Conservation (phyloP, 371 early-diverging fungal genomes). For the Saksenaea oblongispora region DNA sequence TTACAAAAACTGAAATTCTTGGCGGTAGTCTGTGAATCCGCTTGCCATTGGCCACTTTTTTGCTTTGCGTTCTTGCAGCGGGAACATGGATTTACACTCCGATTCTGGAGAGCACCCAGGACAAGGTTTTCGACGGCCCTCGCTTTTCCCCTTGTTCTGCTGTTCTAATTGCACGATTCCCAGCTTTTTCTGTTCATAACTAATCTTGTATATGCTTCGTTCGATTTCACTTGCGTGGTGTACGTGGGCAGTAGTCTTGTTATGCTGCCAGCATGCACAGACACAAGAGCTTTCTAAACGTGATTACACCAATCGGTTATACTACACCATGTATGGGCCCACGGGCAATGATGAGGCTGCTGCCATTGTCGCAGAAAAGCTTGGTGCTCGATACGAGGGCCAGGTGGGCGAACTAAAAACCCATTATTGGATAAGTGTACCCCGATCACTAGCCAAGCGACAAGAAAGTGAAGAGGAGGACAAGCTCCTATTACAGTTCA, state of each 20-base stretch:
- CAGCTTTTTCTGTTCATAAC: background rate
- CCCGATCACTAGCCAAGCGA: slow-evolving; percentile 21
- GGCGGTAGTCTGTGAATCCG: no score
- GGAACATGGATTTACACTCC: background rate
- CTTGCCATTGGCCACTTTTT: no score
- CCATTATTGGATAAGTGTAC: slow-evolving; percentile 63
- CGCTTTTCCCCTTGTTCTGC: background rate
- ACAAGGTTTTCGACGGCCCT: background rate
- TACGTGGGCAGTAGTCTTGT: background rate
- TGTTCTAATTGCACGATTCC: background rate
- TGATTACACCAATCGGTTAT: slow-evolving; percentile 39
- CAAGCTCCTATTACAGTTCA: slow-evolving; percentile 12
- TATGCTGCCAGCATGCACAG: slow-evolving; percentile 1
- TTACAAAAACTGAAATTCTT: no score
- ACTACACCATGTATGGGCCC: slow-evolving; percentile 55
- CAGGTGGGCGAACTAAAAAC: slow-evolving; percentile 67
- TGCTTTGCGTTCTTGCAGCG: background rate
- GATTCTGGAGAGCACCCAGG: background rate
- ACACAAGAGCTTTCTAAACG: slow-evolving; percentile 9
- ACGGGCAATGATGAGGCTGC: slow-evolving; percentile 30
- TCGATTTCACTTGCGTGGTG: background rate
- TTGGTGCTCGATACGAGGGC: slow-evolving; percentile 60
- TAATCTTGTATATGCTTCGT: slow-evolving; percentile 1
- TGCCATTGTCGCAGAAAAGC: slow-evolving; percentile 35
- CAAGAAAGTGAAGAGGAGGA: slow-evolving; percentile 17